Base-by-base conservation (phyloP, 192 early-diverging fungal species). In the Coemansia sp. region DNA sequence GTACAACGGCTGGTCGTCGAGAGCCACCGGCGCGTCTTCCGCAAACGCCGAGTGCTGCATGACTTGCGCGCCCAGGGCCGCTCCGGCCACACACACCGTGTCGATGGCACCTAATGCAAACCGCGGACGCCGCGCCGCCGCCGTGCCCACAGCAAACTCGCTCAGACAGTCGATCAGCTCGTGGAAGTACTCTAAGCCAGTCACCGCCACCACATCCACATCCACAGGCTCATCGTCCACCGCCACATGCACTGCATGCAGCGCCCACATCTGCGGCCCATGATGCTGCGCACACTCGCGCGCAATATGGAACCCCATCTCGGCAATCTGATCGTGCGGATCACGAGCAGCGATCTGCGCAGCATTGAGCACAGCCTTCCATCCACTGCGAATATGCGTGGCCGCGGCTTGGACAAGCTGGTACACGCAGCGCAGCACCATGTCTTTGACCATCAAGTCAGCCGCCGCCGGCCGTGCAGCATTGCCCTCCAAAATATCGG, bases 311-410 rank as follows among this genome's bases (percentile, higher is more conserved):
- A 96, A 97, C 2, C 90, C 82, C 80, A 87, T 85, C 40, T 87
- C 84, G 5, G 91, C 85, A 26, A 95, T 85, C 0, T 85, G 77
- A 50, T 93, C 93, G 42, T 75, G 80, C 10, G 68, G 48, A 34
- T 91, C 87, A 54, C 87, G 84, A 0, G 90, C 88, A 31, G 85
- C 90, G 19, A 75, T 84, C 8, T 88, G 68, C 66, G 87, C 79
- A 0, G 87, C 87, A 25, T 82, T 80, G 47, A 91, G 61, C 50
- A 91, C 83, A 0, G 86, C 83, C 57, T 87, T 89, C 87, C 90
- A 93, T 0, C 95, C 95, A 14, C 88, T 91, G 37, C 90, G 86
- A 52, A 97, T 90, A 23, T 89, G 84, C 60, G 82, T 75, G 26
- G 92, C 84, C 40, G 90, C 75, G 0, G 92, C 88, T 54, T 85